Base-by-base conservation (phyloP, 2,329 filamentous ascomycete species). In the Alternaria metachromatica region DNA sequence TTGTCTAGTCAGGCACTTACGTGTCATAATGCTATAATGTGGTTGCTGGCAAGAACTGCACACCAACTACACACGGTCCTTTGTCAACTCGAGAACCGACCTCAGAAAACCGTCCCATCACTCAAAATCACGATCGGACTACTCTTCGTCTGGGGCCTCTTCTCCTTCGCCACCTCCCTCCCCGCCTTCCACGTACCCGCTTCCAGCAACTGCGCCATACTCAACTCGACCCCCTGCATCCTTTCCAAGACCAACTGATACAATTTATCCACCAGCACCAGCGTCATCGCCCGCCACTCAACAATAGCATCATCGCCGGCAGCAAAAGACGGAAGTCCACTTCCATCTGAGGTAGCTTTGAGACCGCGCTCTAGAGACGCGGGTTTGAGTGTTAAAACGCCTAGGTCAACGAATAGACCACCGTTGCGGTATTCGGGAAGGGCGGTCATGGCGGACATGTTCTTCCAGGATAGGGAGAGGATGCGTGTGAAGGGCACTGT, bases 351-450 rank as follows among this genome's bases (percentile, higher is more conserved):
- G 3, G 84, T 88, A 21, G 88, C 90, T 65, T 88, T 84, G 21
- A 96, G 78, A 1, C 93, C 93, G 25, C 90, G 87, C 67, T 91
- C 84, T 53, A 85, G 80, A 60, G 94, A 90, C 1, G 84, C 83
- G 1, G 85, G 80, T 76, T 94, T 95, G 21, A 97, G 82, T 0
- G 86, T 91, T 50, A 97, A 78, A 4, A 97, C 87, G 2, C 93
- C 93, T 37, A 94, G 88, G 73, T 97, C 90, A 62, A 97, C 89
- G 66, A 97, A 90, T 2, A 97, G 84, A 7, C 94, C 94, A 48
- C 94, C 94, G 72, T 97, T 97, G 63, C 94, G 89, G 79, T 97
- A 97, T 78, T 97, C 94, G 0, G 94, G 93, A 3, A 97, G 84
- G 20, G 93, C 94, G 1, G 94, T 97, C 68, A 97, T 86, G 8